phyloP scores from a whole-genome alignment of 106 monocot species.

The Gastrodia elata region DNA sequence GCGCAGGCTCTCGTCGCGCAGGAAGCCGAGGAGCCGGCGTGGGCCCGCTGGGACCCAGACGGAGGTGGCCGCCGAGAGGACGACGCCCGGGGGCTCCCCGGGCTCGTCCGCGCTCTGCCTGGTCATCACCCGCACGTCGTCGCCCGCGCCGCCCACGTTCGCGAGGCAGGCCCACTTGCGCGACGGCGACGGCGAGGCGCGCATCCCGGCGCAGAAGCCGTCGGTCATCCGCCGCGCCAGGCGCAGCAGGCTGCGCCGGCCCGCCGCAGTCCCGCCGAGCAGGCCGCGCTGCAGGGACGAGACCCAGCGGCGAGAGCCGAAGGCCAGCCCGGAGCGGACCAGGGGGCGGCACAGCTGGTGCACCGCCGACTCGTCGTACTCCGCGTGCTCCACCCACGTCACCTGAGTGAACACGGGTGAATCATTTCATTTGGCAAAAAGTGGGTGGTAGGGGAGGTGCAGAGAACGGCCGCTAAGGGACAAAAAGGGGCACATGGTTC shows the following conservation, averaged over 20 bases:
- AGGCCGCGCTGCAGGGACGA: slow-evolving; percentile 48
- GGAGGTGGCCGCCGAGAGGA: slow-evolving; percentile 77
- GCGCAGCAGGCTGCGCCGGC: slow-evolving; percentile 56
- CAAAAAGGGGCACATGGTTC: not conserved
- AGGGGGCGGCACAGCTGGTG: slow-evolving; percentile 46
- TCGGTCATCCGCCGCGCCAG: slow-evolving; percentile 60
- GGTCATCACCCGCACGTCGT: slow-evolving; percentile 78
- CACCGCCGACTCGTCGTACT: slow-evolving; percentile 42
- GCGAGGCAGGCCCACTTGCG: slow-evolving; percentile 59
- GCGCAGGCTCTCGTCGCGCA: slow-evolving; percentile 61
- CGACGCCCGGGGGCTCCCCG: slow-evolving; percentile 79
- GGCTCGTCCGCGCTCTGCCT: slow-evolving; percentile 72
- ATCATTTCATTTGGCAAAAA: not conserved
- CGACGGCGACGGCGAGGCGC: slow-evolving; percentile 57
- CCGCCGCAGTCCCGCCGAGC: slow-evolving; percentile 49
- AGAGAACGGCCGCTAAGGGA: not conserved
- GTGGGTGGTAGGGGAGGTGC: too few species aligned
- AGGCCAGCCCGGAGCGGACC: slow-evolving; percentile 37
- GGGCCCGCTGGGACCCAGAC: slow-evolving; percentile 65
- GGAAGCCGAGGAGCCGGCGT: slow-evolving; percentile 62
- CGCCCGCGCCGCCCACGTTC: slow-evolving; percentile 31
- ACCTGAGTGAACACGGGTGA: slow-evolving; percentile 23
- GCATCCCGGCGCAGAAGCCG: slow-evolving; percentile 81
- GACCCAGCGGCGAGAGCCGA: slow-evolving; percentile 45
- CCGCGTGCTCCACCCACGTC: slow-evolving; percentile 66